Evolutionary conservation across 1,284 basidiomycete genomes (phyloP).

Genomic region (Vanrija pseudolonga): DNA sequence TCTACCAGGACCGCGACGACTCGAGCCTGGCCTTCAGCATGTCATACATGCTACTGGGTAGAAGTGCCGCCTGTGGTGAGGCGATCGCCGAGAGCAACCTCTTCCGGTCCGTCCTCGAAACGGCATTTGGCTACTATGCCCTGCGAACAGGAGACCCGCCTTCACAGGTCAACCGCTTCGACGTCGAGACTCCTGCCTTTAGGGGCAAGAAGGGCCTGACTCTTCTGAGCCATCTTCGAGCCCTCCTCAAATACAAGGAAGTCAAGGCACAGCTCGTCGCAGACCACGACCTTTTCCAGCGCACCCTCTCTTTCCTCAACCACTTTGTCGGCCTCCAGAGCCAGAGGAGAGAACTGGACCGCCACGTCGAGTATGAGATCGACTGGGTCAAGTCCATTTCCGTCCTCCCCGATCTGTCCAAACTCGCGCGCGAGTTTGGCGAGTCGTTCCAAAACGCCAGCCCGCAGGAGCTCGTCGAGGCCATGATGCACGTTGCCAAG

Average conservation of each 20-base stretch:
- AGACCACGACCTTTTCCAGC: constrained; percentile 60
- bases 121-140: constrained; percentile 76
- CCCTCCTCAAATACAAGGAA: constrained; percentile 63
- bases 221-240: constrained; percentile 71
- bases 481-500: constrained; percentile 66
- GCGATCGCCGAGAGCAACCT: constrained; percentile 73
- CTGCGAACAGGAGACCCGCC: background rate
- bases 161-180: constrained; percentile 51
- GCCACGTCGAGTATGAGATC: constrained; percentile 88
- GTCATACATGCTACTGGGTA: constrained; percentile 82
- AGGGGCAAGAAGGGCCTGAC: constrained; percentile 91
- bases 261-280: constrained; percentile 72
- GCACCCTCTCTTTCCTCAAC: constrained; percentile 63
- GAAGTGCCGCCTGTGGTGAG: constrained; percentile 69
- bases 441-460: constrained; percentile 61
- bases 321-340: constrained; percentile 89
- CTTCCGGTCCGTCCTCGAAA: constrained; percentile 68
- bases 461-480: constrained; percentile 61
- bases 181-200: constrained; percentile 79
- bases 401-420: constrained; percentile 78
- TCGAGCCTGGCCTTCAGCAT: constrained; percentile 83
- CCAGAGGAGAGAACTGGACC: constrained; percentile 72
- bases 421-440: constrained; percentile 82
- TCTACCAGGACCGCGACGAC: constrained; percentile 88
- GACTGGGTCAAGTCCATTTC: constrained; percentile 95